Conservation (phyloP, 108 stramenopile genomes). For the Pseudonitzschia pungens region DNA sequence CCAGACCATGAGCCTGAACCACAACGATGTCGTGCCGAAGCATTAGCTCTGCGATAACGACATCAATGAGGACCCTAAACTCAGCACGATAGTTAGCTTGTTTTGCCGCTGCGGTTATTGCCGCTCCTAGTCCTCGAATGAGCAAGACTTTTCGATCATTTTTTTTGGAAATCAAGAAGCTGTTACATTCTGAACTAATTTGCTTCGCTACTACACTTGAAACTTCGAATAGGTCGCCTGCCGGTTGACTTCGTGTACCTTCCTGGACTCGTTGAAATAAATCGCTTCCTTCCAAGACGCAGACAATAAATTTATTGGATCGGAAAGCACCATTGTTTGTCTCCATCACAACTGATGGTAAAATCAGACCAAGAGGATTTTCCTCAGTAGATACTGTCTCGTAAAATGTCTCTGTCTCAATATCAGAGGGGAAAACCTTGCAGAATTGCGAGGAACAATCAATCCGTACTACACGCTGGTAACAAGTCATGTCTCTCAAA, state of each 20-base stretch:
- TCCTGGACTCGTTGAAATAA: constrained; percentile 1
- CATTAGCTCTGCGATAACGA: constrained; percentile 33
- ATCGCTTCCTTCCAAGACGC: constrained; percentile 19
- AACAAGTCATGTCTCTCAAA: neutral
- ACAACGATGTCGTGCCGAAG: constrained; percentile 33
- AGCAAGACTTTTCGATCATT: constrained; percentile 23
- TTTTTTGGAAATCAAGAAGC: constrained; percentile 1
- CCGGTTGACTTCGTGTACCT: neutral
- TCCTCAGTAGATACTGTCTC: neutral
- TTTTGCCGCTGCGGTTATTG: constrained; percentile 27
- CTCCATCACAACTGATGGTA: constrained; percentile 16
- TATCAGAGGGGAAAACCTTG: neutral
- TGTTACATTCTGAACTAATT: constrained; percentile 1
- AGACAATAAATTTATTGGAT: constrained; percentile 15
- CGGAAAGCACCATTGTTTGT: constrained; percentile 5
- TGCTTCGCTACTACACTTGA: constrained; percentile 1
- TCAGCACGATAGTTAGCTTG: constrained; percentile 25
- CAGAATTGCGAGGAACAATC: neutral
- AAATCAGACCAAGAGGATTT: constrained; percentile 12
- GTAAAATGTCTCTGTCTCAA: constrained; percentile 8
- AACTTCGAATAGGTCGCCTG: neutral
- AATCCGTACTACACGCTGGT: neutral
- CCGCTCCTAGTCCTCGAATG: constrained; percentile 31
- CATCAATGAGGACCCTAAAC: constrained; percentile 16
- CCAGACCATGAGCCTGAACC: constrained; percentile 26